A percentile compares a stretch with the other conserved stretches of the same genome.
Conservation (phyloP, 305 asterid species). For the Solanum hybrid region DNA sequence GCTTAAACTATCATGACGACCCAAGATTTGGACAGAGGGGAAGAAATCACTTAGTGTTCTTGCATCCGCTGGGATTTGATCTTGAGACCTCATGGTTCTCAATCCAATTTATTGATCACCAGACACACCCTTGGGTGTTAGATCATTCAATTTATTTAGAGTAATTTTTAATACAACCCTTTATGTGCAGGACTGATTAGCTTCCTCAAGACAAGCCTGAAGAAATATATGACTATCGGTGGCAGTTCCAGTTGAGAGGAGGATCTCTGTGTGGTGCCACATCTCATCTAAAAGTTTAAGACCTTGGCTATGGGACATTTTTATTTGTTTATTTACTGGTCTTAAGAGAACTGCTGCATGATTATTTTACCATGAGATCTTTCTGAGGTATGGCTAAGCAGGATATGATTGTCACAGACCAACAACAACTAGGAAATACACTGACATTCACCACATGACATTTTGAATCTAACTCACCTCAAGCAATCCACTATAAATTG, state of each 20-base stretch:
- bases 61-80: neutral
- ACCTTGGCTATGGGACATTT: neutral
- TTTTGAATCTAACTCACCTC: slow-evolving; percentile 31
- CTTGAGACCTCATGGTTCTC: neutral
- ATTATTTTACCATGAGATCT: neutral
- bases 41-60: neutral
- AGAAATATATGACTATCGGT: neutral
- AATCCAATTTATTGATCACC: neutral
- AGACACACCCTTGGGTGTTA: neutral
- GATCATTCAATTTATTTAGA: neutral
- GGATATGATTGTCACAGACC: neutral
- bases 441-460: neutral
- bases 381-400: neutral
- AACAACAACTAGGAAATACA: neutral
- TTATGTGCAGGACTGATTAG: neutral
- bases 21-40: too few relatives aligned
- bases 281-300: neutral
- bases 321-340: neutral
- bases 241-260: neutral
- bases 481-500: slow-evolving; percentile 86
- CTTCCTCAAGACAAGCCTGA: neutral
- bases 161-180: neutral
- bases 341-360: neutral
- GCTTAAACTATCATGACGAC: too few relatives aligned
- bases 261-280: neutral